Evolutionary conservation across 192 early-diverging fungal species (phyloP).

Genomic region (Spizellomyces punctatus): DNA sequence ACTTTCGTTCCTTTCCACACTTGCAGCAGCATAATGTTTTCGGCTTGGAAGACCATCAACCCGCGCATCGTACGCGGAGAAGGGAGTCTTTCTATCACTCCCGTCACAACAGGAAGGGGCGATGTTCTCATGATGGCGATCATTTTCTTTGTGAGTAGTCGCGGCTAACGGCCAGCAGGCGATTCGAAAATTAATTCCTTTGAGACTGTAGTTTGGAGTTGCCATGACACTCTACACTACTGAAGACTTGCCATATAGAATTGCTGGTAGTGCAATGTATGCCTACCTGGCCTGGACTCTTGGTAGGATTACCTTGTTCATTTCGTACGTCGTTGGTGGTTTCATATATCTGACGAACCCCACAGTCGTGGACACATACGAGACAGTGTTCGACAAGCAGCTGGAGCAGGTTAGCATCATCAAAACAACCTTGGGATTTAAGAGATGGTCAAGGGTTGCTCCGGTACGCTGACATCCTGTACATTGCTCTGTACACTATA

Average conservation of each 20-base stretch:
- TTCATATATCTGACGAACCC: not conserved
- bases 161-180: not conserved
- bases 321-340: not conserved
- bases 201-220: slow-evolving; percentile 8
- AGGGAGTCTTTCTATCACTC: not conserved
- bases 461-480: not conserved
- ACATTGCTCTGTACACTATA: too few species aligned
- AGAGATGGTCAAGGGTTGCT: slow-evolving; percentile 25
- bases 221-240: slow-evolving; percentile 5
- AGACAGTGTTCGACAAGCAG: slow-evolving; percentile 29
- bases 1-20: not conserved
- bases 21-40: not conserved
- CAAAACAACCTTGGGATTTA: slow-evolving; percentile 30
- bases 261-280: slow-evolving; percentile 9
- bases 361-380: slow-evolving; percentile 25
- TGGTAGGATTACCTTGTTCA: not conserved
- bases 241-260: slow-evolving; percentile 14
- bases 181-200: not conserved
- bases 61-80: not conserved
- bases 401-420: slow-evolving; percentile 22
- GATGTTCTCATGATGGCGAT: not conserved
- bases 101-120: not conserved
- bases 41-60: not conserved
- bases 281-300: slow-evolving; percentile 14
- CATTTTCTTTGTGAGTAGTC: not conserved